These are phyloP conservation scores for Eucalyptus microcorys DNA, from an alignment of 345 rosid species.

Conservation along the genomic window DNA sequence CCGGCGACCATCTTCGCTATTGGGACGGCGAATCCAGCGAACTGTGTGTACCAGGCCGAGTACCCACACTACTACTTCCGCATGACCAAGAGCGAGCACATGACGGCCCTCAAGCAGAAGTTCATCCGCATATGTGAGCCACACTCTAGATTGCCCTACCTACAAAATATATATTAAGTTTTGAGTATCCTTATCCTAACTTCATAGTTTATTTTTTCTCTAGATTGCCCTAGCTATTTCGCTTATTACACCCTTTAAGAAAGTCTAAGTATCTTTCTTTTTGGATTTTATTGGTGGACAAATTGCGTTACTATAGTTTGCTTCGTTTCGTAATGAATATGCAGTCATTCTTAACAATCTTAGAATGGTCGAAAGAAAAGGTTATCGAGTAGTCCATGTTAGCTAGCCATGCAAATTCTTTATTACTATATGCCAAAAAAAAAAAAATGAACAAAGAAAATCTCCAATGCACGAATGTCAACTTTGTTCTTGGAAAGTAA, in stretches of 20 bases:
- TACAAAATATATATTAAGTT: neutral
- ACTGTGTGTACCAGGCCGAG: neutral
- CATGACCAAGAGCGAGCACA: neutral
- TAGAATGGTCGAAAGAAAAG: neutral
- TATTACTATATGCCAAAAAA: neutral
- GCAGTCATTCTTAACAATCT: neutral
- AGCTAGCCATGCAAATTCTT: neutral
- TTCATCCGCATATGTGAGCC: slow-evolving; percentile 12
- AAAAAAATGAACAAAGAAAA: neutral
- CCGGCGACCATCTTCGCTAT: slow-evolving; percentile 4
- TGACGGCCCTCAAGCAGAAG: neutral
- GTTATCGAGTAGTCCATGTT: neutral
- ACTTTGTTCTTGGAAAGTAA: neutral
- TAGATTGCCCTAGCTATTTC: too few species aligned
- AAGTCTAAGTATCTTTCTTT: neutral
- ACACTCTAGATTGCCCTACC: neutral
- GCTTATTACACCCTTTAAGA: neutral
- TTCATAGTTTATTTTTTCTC: neutral
- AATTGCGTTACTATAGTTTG: neutral
- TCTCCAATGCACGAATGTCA: neutral
- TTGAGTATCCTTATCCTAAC: neutral
- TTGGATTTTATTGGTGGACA: neutral
- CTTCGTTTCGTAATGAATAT: neutral
- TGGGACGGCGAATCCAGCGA: slow-evolving; percentile 1
- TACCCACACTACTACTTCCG: neutral